These are phyloP conservation scores for Nicotiana knightiana DNA, from an alignment of 257 asterid species.

Conservation along the genomic window DNA sequence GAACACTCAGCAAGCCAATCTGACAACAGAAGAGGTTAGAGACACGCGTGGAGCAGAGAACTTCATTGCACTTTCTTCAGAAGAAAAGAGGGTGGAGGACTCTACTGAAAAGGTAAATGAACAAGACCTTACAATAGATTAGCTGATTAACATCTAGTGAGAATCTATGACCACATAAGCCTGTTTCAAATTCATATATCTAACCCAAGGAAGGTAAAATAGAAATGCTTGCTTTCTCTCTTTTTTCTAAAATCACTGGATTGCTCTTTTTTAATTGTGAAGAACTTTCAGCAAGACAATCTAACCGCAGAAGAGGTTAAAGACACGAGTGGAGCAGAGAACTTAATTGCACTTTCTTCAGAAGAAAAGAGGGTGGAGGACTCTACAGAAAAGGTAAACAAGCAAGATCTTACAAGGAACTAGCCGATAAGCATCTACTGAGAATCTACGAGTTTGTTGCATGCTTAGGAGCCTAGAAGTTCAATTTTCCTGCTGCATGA, in stretches of 20 bases:
- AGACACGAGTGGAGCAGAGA: not conserved
- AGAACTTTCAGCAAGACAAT: conserved; percentile 3
- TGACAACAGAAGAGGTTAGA: not conserved
- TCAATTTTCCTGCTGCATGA: not conserved
- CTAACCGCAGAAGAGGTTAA: conserved; percentile 3
- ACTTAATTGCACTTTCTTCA: not conserved
- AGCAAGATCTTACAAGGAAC: conserved; percentile 16
- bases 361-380: conserved; percentile 15
- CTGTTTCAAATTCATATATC: too few relatives aligned
- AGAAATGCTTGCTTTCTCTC: not conserved
- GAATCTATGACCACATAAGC: not conserved
- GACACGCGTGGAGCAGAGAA: not conserved
- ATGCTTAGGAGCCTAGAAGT: not conserved
- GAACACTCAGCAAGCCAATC: conserved; percentile 1
- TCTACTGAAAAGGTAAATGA: conserved; percentile 9
- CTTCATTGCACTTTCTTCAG: not conserved
- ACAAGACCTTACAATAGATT: conserved; percentile 14
- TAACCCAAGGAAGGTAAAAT: not conserved
- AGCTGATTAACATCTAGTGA: not conserved
- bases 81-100: conserved; percentile 14
- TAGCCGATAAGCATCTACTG: not conserved
- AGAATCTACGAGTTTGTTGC: not conserved
- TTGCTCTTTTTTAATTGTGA: not conserved
- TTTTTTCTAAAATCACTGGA: not conserved
- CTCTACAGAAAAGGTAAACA: conserved; percentile 9